phyloP scores from a whole-genome alignment of 2,329 filamentous ascomycete species.

The Cercospora beticola region DNA sequence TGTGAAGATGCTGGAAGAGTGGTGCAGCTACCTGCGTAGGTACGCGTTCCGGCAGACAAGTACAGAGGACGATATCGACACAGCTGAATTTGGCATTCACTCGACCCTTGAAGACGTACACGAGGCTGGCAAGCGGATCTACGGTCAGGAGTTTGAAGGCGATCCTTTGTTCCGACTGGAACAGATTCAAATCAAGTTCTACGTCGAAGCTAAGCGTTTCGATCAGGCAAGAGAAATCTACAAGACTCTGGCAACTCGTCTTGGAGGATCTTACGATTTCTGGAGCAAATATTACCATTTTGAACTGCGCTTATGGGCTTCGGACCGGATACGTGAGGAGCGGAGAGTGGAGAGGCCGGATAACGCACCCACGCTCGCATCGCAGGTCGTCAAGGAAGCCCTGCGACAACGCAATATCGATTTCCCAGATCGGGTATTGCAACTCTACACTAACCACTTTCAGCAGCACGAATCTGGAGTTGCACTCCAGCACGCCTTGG shows the following conservation, averaged over 20 bases:
- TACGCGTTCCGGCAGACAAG: constrained; percentile 72
- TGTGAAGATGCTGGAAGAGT: constrained; percentile 86
- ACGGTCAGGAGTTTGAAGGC: constrained; percentile 74
- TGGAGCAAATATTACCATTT: constrained; percentile 91
- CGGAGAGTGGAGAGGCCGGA: constrained; percentile 52
- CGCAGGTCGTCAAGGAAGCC: constrained; percentile 72
- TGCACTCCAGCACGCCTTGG: constrained; percentile 69
- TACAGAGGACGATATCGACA: constrained; percentile 77
- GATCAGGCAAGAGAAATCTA: constrained; percentile 76
- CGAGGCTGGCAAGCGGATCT: constrained; percentile 72
- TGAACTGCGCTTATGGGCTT: constrained; percentile 75
- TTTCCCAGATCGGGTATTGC: constrained; percentile 73
- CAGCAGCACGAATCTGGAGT: constrained; percentile 84
- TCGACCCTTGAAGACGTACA: constrained; percentile 84
- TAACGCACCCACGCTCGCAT: constrained; percentile 70
- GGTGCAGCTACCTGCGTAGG: constrained; percentile 91
- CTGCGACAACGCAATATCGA: constrained; percentile 63
- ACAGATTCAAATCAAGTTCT: constrained; percentile 86
- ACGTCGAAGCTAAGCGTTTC: constrained; percentile 77
- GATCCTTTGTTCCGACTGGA: constrained; percentile 87
- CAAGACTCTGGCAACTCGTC: constrained; percentile 64
- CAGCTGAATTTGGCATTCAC: constrained; percentile 84
- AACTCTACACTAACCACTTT: constrained; percentile 75
- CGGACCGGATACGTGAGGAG: constrained; percentile 54
- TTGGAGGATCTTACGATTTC: constrained; percentile 82